Evolutionary conservation across 1,284 basidiomycete species (phyloP), one percentile per base, ranked within the genome.

Genomic region (Tetrapyrgos nigripes): DNA sequence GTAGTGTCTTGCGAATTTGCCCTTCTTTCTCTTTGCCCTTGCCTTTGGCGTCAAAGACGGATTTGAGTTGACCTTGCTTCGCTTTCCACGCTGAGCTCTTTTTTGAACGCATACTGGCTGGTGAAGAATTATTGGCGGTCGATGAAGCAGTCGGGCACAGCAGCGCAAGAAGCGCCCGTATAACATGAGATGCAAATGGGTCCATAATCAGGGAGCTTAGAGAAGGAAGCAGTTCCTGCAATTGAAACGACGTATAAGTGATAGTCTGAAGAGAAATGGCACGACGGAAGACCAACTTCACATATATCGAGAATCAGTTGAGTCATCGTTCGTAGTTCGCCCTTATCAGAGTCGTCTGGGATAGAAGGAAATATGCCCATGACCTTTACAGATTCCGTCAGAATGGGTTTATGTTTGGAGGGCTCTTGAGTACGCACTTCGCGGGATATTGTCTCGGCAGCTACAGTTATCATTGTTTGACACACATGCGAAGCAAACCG

Each of bases 401-500:
- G 35, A 29, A 35, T 43, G n/a, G 10, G 29, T 17, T 31, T 19
- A n/a, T 19, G 14, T 58, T n/a, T 60, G 14, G 28, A 19, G 46
- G 28, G 21, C 26, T 21, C 17, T 26, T 40, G 40, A 46, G 31
- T 48, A 40, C 64, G 24, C 60, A 93, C 94, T 84, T 98, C 96
- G 67, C 95, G 83, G 49, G 87, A 83, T 24, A 96, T 76, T 0
- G 94, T 94, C 47, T 89, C 83, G n/a, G 76, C 77, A 0, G 88
- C 87, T 5, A 94, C 83, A 3, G 83, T 83, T 64, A 97, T 82
- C 62, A 96, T 78, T 0, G 94, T 97, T 73, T 97, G 95, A 64
- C 91, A 89, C 9, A 97, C 95, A 83, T 97, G 96, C 24, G 93
- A 96, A 17, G 91, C 93, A 76, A 95, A 96, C 23, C 95, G 85